Base-by-base conservation (phyloP, 2,329 filamentous ascomycete genomes). In the Taxawa tesnikishii region DNA sequence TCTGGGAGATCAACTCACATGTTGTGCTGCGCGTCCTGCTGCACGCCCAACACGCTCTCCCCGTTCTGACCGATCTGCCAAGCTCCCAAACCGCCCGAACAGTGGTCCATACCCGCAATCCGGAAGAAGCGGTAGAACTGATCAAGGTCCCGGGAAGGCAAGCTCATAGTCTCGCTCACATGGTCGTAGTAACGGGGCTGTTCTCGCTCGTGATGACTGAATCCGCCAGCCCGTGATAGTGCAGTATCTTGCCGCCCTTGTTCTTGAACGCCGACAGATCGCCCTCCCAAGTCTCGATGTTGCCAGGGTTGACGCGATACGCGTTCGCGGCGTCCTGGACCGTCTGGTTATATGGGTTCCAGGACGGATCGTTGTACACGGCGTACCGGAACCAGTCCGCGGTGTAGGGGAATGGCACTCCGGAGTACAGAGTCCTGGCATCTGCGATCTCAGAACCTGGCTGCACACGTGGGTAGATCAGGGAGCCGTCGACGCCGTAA, bases 91-190 rank as follows among this genome's bases (percentile, higher is more conserved):
- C 62, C 62, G 2, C 43, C 40, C 62, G 60, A 38, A 43, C 68
- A 73, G 45, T 73, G 69, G 2, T 48, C 53, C 53, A 69, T 67
- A 6, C 68, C 70, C 37, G 46, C 63, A 47, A 63, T 63, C 15
- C 56, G 56, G 53, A 73, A 73, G 47, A 58, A 62, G 28, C 68
- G 59, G 30, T 61, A 59, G 39, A 59, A 62, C 0, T 53, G 50
- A 35, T 61, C 56, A 5, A 62, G 36, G 1, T 50, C 35, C 4
- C 38, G 25, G 0, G 26, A 43, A 33, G 33, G 43, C 39, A 11
- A 41, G 29, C 17, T 40, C 39, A 63, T 59, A 16, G 47, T 42
- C 15, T 41, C 11, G 3, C 51, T 47, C 3, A 67, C 59, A 27
- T 64, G 54, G 27, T 65, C 50, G 47, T 67, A 68, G 53, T 68